A percentile compares a stretch with the other conserved stretches of the same genome.
These are phyloP conservation scores for Fraxinus albicans DNA, from an alignment of 305 asterid species.

Conservation along the genomic window DNA sequence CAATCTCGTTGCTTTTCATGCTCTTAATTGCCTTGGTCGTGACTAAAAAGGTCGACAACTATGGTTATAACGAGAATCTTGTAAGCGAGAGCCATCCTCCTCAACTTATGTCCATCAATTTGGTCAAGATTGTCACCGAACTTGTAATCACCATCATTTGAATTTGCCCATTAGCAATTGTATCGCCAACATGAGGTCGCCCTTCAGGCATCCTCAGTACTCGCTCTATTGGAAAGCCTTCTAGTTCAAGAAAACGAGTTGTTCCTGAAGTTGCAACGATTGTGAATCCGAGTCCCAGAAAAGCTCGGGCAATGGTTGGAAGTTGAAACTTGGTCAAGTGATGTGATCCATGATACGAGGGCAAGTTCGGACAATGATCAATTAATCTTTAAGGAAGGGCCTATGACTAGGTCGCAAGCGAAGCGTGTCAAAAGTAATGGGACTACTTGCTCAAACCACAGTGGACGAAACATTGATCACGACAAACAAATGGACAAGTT, in stretches of 20 bases:
- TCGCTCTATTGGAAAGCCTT: constrained; percentile 63
- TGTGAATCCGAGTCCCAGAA: constrained; percentile 52
- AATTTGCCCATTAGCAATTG: constrained; percentile 79
- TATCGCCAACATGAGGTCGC: constrained; percentile 78
- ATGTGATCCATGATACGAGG: too few relatives aligned
- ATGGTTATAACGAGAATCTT: constrained; percentile 88
- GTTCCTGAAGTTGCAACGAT: constrained; percentile 88
- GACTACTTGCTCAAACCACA: too few relatives aligned
- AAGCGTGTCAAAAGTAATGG: too few relatives aligned
- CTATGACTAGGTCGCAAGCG: too few relatives aligned
- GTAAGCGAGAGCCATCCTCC: constrained; percentile 88
- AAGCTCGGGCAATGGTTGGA: constrained; percentile 61
- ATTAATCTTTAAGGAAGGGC: too few relatives aligned
- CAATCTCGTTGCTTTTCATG: constrained; percentile 68
- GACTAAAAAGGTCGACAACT: constrained; percentile 81
- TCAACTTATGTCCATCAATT: constrained; percentile 81
- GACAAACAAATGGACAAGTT: too few relatives aligned
- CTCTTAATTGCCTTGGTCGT: constrained; percentile 88
- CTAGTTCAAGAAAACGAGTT: constrained; percentile 63
- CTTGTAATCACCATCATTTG: constrained; percentile 91
- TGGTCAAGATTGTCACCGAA: constrained; percentile 83
- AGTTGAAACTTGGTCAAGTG: constrained; percentile 69
- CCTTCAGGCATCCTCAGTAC: constrained; percentile 94
- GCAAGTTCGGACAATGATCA: too few relatives aligned
- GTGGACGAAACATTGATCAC: too few relatives aligned